These are phyloP conservation scores for Alternaria atra DNA, from an alignment of 2,329 filamentous ascomycete genomes.

Conservation along the genomic window DNA sequence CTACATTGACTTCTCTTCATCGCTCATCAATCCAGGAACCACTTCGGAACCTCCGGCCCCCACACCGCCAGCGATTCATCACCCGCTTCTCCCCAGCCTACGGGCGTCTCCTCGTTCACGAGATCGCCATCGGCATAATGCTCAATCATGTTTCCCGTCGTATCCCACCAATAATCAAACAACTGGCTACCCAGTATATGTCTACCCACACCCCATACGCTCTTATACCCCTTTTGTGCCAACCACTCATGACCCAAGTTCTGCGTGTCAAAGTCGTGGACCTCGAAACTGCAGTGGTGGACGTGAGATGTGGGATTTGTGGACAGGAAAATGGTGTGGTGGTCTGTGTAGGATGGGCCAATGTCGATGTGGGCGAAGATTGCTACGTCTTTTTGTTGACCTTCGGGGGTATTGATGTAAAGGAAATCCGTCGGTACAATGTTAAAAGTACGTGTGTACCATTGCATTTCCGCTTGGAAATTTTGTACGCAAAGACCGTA, in stretches of 20 bases:
- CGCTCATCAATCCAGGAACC: conserved; percentile 43
- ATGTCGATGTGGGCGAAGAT: conserved; percentile 65
- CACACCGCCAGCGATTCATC: conserved; percentile 54
- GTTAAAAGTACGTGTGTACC: conserved; percentile 60
- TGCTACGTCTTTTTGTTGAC: conserved; percentile 50
- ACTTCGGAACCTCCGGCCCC: conserved; percentile 53
- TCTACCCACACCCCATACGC: conserved; percentile 75
- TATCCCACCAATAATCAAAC: conserved; percentile 78
- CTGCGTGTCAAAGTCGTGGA: conserved; percentile 75
- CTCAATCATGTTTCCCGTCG: conserved; percentile 70
- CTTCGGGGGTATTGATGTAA: conserved; percentile 38
- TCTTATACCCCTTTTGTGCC: conserved; percentile 67
- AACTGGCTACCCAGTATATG: conserved; percentile 76
- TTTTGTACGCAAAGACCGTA: conserved; percentile 55
- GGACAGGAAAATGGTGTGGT: conserved; percentile 65
- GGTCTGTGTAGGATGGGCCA: conserved; percentile 61
- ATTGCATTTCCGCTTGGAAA: conserved; percentile 51
- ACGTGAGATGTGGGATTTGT: conserved; percentile 59
- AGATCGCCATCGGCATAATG: conserved; percentile 77
- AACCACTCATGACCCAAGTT: conserved; percentile 76
- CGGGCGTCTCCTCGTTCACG: conserved; percentile 66
- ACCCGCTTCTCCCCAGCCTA: conserved; percentile 52
- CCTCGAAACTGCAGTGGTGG: conserved; percentile 75
- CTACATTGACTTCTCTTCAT: not conserved
- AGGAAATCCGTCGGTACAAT: conserved; percentile 58